These are phyloP conservation scores for Rhododendron kiyosumense DNA, from an alignment of 148 eudicot genomes.

Conservation along the genomic window DNA sequence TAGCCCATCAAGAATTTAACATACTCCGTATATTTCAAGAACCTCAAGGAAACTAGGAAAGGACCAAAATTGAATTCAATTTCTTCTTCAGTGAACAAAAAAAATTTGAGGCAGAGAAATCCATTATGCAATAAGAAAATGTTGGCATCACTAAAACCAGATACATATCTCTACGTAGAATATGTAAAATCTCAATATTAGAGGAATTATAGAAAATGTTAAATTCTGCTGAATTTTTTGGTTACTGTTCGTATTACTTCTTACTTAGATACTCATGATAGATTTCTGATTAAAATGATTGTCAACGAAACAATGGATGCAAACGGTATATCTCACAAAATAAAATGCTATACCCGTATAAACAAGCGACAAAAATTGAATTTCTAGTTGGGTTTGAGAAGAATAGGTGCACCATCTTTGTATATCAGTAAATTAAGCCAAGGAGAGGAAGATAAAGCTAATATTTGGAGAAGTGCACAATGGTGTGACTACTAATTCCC, in stretches of 20 bases:
- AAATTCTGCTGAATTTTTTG: too few relatives aligned
- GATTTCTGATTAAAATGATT: too few relatives aligned
- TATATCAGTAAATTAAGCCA: too few relatives aligned
- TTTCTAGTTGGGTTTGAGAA: not conserved
- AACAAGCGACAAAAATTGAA: not conserved
- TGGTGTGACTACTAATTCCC: not conserved
- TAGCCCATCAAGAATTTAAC: not conserved
- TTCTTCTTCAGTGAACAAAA: not conserved
- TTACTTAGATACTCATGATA: not conserved
- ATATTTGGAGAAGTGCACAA: not conserved
- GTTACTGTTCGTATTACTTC: not conserved
- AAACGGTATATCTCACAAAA: not conserved
- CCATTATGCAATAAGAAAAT: not conserved
- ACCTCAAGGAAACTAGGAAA: not conserved
- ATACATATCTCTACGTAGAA: not conserved
- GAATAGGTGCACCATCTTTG: not conserved
- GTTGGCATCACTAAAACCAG: not conserved
- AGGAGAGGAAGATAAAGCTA: not conserved
- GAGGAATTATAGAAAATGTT: not conserved
- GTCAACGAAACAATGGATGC: not conserved
- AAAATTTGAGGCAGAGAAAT: not conserved
- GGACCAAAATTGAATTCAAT: not conserved
- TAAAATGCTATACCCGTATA: not conserved
- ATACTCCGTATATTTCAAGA: not conserved
- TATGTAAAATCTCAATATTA: not conserved